Evolutionary conservation across 75 land plant species (phyloP).

Genomic region (Sequoia sempervirens): DNA sequence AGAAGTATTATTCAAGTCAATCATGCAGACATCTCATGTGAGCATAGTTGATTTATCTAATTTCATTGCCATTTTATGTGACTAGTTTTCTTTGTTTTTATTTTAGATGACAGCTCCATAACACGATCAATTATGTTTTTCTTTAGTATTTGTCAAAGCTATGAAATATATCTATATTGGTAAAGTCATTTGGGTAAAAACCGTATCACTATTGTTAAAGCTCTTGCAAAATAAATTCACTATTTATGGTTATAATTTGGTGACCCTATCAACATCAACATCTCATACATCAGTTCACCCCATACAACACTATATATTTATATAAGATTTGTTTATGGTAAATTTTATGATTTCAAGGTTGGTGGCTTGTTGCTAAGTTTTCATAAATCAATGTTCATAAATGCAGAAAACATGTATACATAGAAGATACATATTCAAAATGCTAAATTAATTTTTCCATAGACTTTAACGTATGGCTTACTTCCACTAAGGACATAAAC

Average conservation of each 20-base stretch:
- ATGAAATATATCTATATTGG: background rate
- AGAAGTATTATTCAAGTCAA: conserved; percentile 67
- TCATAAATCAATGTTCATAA: background rate
- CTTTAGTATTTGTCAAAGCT: background rate
- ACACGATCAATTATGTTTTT: background rate
- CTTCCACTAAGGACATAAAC: background rate
- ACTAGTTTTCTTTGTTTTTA: background rate
- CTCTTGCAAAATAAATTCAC: background rate
- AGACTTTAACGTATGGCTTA: background rate
- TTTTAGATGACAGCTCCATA: background rate
- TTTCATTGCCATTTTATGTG: background rate
- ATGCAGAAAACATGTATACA: background rate
- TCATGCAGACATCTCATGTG: conserved; percentile 43
- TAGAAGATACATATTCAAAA: background rate
- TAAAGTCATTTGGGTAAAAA: background rate
- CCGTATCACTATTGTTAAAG: background rate
- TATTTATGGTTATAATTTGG: background rate
- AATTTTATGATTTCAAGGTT: background rate
- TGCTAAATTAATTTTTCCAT: background rate
- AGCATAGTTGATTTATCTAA: background rate
- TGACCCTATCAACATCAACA: background rate
- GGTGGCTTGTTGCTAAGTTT: background rate
- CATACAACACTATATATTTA: background rate
- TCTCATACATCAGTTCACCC: background rate
- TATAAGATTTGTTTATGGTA: background rate